These are phyloP conservation scores for Erodium chrysanthum DNA, from an alignment of 441 rosid genomes.

Conservation along the genomic window DNA sequence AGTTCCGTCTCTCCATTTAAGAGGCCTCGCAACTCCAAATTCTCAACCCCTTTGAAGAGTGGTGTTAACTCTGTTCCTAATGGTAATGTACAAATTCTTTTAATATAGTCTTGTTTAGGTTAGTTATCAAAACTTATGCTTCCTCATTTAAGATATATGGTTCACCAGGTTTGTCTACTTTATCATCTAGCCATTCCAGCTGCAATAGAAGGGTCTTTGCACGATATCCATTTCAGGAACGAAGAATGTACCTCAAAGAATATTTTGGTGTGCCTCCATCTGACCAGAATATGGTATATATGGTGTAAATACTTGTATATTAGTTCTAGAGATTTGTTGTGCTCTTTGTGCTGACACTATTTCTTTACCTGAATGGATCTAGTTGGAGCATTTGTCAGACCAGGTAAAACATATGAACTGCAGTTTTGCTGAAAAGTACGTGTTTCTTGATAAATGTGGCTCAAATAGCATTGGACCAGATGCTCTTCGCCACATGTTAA, in stretches of 20 bases:
- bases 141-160: constrained; percentile 17
- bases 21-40: constrained; percentile 65
- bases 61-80: constrained; percentile 29
- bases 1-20: constrained; percentile 57
- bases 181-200: constrained; percentile 32
- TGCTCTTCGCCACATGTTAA: constrained; percentile 44
- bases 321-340: constrained; percentile 8
- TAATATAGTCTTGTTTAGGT: constrained; percentile 16
- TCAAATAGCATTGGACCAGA: constrained; percentile 43
- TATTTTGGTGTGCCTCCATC: constrained; percentile 52
- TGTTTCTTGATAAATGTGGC: constrained; percentile 50
- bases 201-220: constrained; percentile 42
- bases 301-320: constrained; percentile 11
- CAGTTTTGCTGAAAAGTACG: constrained; percentile 48
- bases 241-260: constrained; percentile 55
- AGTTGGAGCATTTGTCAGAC: constrained; percentile 38
- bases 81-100: constrained; percentile 35
- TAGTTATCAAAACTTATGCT: constrained; percentile 12
- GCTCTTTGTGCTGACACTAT: constrained; percentile 15
- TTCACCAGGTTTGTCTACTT: constrained; percentile 46
- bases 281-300: constrained; percentile 41
- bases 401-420: constrained; percentile 36
- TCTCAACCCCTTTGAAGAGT: constrained; percentile 48
- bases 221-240: constrained; percentile 48
- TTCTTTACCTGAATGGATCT: constrained; percentile 21